Percentiles rank a stretch among this genome's conserved stretches.
These are phyloP conservation scores for Tuber microsphaerosporum DNA, from an alignment of 495 filamentous ascomycete species.

Conservation along the genomic window DNA sequence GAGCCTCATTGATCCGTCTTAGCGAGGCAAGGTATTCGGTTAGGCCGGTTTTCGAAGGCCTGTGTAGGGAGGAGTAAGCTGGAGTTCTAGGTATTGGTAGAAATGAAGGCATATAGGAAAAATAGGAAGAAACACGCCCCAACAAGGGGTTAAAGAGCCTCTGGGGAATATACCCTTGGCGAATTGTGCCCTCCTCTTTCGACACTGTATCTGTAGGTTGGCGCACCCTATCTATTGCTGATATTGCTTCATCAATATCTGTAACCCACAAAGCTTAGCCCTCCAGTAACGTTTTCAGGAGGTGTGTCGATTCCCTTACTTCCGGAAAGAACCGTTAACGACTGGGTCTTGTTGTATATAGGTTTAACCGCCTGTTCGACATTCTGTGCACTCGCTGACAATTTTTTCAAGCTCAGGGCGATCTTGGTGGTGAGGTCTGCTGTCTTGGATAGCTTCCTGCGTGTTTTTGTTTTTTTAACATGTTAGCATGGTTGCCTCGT, in stretches of 20 bases:
- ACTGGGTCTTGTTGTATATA: conserved; percentile 85
- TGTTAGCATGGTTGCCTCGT: conserved; percentile 9
- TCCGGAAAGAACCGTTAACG: conserved; percentile 70
- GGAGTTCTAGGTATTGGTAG: not conserved
- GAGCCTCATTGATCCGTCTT: conserved; percentile 74
- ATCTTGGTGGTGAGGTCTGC: conserved; percentile 84
- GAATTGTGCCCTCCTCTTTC: conserved; percentile 84
- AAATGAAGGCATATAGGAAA: not conserved
- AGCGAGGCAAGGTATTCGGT: conserved; percentile 81
- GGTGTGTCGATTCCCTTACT: conserved; percentile 48
- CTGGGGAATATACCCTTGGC: conserved; percentile 56
- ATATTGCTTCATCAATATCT: conserved; percentile 79
- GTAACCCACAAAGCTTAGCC: conserved; percentile 18
- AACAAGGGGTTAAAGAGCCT: not conserved
- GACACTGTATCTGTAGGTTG: conserved; percentile 82
- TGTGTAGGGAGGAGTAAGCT: conserved; percentile 34
- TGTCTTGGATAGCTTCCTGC: conserved; percentile 54
- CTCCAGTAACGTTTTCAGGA: conserved; percentile 19
- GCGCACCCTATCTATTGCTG: conserved; percentile 78
- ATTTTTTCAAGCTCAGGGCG: conserved; percentile 69
- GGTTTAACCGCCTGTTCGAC: conserved; percentile 89
- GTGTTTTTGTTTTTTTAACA: not conserved
- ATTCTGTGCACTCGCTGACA: conserved; percentile 79
- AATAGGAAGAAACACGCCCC: not conserved
- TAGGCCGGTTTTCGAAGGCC: conserved; percentile 70